Evolutionary conservation across 495 filamentous ascomycete genomes (phyloP), one percentile per base, ranked within the genome.

Genomic region (Oidiodendron maius): DNA sequence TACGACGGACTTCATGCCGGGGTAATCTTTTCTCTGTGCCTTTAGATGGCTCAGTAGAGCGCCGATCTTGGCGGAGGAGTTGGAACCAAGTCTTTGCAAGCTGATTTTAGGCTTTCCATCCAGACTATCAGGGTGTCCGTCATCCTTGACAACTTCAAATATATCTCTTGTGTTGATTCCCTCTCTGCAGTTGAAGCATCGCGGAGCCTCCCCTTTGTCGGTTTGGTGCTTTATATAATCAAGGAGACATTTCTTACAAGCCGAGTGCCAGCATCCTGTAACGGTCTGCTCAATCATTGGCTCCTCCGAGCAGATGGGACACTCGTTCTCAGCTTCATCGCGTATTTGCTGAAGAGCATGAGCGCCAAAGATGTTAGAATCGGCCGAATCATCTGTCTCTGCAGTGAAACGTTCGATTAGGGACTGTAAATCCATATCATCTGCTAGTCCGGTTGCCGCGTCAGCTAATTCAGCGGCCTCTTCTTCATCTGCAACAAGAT

Each of bases 261-360:
- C 91, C 18, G 86, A 89, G 64, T 98, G 93, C 87, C 91, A 97
- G 66, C 93, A 98, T 0, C 89, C 86, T 0, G 93, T 95, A 1
- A 98, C 91, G 1, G 87, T 83, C 49, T 94, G 91, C 37, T 96
- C 84, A 37, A 84, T 78, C 88, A 96, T 95, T 4, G 89, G 89
- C 61, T 96, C 93, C 61, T 96, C 90, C 6, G 86, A 77, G 66
- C 93, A 98, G 50, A 98, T 87, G 6, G 93, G 91, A 59, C 93
- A 98, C 66, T 98, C 93, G 43, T 85, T 84, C 37, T 82, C 80
- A 16, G 82, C 83, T 54, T 96, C 90, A 24, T 86, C 88, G 49
- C 90, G 84, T 40, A 98, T 98, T 61, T 97, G 89, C 48, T 82
- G 75, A 6, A 98, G 72, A 3, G 90, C 88, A 66, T 96, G 82